Evolutionary conservation across 1,284 basidiomycete genomes (phyloP), one percentile per base, ranked within the genome.

Genomic region (Trametes pubescens): DNA sequence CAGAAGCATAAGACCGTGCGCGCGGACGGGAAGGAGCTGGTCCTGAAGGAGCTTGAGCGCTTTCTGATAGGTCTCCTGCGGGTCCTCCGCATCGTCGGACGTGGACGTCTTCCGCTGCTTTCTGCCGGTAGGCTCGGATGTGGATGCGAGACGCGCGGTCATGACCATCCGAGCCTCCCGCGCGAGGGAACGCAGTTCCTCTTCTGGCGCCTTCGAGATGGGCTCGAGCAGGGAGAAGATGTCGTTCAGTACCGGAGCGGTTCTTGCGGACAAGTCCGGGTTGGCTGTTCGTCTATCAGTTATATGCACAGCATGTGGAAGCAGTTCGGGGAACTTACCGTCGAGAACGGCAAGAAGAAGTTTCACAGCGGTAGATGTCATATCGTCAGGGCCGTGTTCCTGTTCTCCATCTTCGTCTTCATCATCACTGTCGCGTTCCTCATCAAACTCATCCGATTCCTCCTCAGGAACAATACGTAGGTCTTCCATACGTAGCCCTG

Each of bases 1-100:
- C n/a, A 98, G 83, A 24, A 95, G 81, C 37, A 94, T 81, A 3
- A 98, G 81, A 0, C 97, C 97, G 75, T 99, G 96, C 0, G 95
- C 96, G 51, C 96, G 90, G 21, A 99, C 94, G n/a, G 97, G 97
- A 11, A 99, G 82, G 47, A 97, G 89, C 0, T 94, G 92, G 76
- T 99, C 97, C 76, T 96, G 92, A 4, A 99, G 80, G 24, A 97
- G 85, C 69, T 89, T 91, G 14, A 99, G 80, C 0, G 96, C 95
- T 67, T 93, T 92, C 72, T 94, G 93, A 75, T 98, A 99, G 7
- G 82, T 86, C 59, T 87, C 86, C 58, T 87, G 84, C 2, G 74
- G 67, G 32, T 62, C 64, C 52, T 72, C 71, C 22, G 53, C 14
- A 47, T 83, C 77, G 58, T 61, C 71, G 58, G 77, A 78, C 62